Base-by-base conservation (phyloP, 371 early-diverging fungal species). In the Umbelopsis sp. region DNA sequence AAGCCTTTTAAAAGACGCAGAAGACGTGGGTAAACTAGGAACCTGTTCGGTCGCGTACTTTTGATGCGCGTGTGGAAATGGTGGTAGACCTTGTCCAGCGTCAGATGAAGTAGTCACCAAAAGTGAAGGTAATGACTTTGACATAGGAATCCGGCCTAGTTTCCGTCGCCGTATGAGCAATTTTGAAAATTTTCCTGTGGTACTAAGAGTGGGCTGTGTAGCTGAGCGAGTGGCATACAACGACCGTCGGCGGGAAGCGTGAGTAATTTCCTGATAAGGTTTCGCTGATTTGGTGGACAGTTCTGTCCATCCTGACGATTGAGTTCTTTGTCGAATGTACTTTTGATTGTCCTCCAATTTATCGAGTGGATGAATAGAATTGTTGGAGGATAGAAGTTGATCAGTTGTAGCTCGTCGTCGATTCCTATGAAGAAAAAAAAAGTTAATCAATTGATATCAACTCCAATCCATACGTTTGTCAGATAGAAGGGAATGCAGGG, bases 101-200 rank as follows among this genome's bases (percentile, higher is more conserved):
- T 53, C 52, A 11, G 48, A 4, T 48, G 48, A n/a, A 18, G 20
- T 20, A 18, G 52, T 22, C 11, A 67, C 57, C 6, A 72, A 50
- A 6, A 57, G 35, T 18, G 57, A 57, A 4, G 57, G 57, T 57
- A 35, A 35, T 16, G 57, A 57, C 9, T 35, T 57, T 35, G 57
- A 57, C 22, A 57, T 57, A 6, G 57, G 57, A 18, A 57, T 29
- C 3, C 57, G 29, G 29, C 18, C 57, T n/a, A 73, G 72, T 63
- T 75, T 77, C 29, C 72, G 70, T 14, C 72, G 70, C 35, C 74
- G 72, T 32, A 70, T 65, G 63, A 80, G 71, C 64, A 76, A 74
- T 51, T 71, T 78, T 35, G 71, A 66, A 12, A 78, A 64, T 50
- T 75, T 77, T 44, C 64, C 64, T 35, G 14, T 32, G 35, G 37